phyloP scores from a whole-genome alignment of 441 rosid genomes.

The Raphanus hybrid region DNA sequence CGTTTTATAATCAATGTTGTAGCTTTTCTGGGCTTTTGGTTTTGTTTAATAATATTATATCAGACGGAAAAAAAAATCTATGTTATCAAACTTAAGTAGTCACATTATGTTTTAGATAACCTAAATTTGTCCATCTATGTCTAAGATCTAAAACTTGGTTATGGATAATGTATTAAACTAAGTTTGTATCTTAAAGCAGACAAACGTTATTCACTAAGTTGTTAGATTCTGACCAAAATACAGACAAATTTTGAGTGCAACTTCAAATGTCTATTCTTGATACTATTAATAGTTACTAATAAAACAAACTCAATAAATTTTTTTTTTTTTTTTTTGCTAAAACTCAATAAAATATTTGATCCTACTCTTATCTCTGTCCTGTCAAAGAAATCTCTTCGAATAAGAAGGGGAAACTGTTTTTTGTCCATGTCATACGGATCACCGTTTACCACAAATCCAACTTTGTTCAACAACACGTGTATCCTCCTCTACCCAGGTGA shows the following conservation, averaged over 20 bases:
- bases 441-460: conserved; percentile 24
- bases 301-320: neutral
- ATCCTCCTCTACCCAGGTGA: conserved; percentile 4
- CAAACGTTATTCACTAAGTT: neutral
- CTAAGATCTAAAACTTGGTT: too few species aligned
- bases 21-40: too few species aligned
- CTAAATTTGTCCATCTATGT: too few species aligned
- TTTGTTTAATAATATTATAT: too few species aligned
- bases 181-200: neutral
- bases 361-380: neutral
- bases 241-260: neutral
- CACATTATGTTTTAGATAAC: too few species aligned
- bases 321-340: too few species aligned
- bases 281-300: too few species aligned
- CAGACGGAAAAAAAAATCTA: too few species aligned
- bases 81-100: too few species aligned
- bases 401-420: neutral
- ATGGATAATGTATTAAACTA: neutral
- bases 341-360: neutral
- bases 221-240: neutral
- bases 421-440: conserved; percentile 36
- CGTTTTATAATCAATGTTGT: too few species aligned
- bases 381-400: neutral
- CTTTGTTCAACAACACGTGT: conserved; percentile 29
- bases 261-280: neutral